phyloP scores from a whole-genome alignment of 495 filamentous ascomycete species.

The Niebla homalea region DNA sequence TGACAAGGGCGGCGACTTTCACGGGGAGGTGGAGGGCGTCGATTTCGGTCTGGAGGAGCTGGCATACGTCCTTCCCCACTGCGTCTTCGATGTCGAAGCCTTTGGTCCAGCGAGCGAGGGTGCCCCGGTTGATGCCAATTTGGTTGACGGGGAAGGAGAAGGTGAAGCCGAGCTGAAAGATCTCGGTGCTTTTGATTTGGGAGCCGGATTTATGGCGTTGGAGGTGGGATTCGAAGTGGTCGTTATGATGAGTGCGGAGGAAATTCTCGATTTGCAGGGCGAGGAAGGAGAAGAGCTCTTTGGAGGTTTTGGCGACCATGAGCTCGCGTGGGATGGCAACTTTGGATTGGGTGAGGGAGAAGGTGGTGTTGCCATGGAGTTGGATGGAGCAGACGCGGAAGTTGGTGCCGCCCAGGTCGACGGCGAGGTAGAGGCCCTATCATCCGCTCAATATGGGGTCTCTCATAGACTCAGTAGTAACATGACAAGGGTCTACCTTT shows the following conservation, averaged over 20 bases:
- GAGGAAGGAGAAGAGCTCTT: conserved; percentile 85
- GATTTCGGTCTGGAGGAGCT: conserved; percentile 79
- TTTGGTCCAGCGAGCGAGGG: conserved; percentile 92
- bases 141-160: conserved; percentile 97
- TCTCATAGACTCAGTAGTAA: not conserved
- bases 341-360: conserved; percentile 82
- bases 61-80: conserved; percentile 87
- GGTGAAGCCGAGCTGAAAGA: conserved; percentile 89
- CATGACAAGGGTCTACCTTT: conserved; percentile 36
- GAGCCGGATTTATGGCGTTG: conserved; percentile 43
- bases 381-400: conserved; percentile 94
- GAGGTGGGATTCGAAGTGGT: conserved; percentile 66
- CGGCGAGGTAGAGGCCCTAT: conserved; percentile 87
- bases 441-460: not conserved
- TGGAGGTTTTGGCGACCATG: conserved; percentile 76
- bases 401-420: conserved; percentile 94
- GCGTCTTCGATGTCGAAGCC: conserved; percentile 92
- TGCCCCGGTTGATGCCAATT: conserved; percentile 82
- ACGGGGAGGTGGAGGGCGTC: conserved; percentile 79
- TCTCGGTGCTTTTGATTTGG: conserved; percentile 48
- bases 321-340: conserved; percentile 77
- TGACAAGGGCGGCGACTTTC: conserved; percentile 85
- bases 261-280: conserved; percentile 84
- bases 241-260: conserved; percentile 72
- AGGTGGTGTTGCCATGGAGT: conserved; percentile 82